phyloP scores from a whole-genome alignment of 73 alveolate genomes.

The Paramecium caudatum region DNA sequence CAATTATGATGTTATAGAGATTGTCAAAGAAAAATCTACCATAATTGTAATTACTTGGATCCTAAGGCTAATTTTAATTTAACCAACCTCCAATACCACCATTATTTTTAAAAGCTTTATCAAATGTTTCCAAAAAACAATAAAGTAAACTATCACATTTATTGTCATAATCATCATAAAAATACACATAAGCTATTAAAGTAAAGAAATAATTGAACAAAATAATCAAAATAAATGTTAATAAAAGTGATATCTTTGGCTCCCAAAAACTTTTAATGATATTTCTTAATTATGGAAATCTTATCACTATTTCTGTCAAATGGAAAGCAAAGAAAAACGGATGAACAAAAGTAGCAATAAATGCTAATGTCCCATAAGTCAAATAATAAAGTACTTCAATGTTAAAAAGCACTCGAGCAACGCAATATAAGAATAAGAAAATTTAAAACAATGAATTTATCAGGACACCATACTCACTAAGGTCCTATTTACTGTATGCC shows the following conservation, averaged over 20 bases:
- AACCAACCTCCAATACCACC: slow-evolving; percentile 98
- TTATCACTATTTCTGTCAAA: slow-evolving; percentile 71
- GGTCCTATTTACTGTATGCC: slow-evolving; percentile 66
- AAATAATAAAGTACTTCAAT: slow-evolving; percentile 76
- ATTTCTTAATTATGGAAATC: slow-evolving; percentile 80
- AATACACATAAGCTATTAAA: slow-evolving; percentile 70
- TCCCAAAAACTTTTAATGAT: slow-evolving; percentile 77
- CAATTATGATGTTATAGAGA: slow-evolving; percentile 90
- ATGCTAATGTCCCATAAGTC: slow-evolving; percentile 72
- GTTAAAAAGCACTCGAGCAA: slow-evolving; percentile 66
- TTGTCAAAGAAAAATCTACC: slow-evolving; percentile 87
- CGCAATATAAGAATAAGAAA: background rate
- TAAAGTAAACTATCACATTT: slow-evolving; percentile 67
- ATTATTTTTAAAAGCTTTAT: slow-evolving; percentile 92
- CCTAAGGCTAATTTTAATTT: slow-evolving; percentile 51
- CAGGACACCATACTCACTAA: slow-evolving; percentile 35
- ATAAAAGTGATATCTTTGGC: slow-evolving; percentile 70
- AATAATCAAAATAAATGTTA: slow-evolving; percentile 72
- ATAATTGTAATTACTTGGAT: slow-evolving; percentile 49
- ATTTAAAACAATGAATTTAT: slow-evolving; percentile 59
- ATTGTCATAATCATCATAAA: slow-evolving; percentile 35
- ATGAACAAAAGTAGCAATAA: slow-evolving; percentile 77
- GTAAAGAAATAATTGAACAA: slow-evolving; percentile 71
- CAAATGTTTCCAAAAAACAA: slow-evolving; percentile 71
- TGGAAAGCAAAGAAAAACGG: slow-evolving; percentile 81